phyloP scores from a whole-genome alignment of 1,284 basidiomycete genomes.

The Xanthoconium separans region DNA sequence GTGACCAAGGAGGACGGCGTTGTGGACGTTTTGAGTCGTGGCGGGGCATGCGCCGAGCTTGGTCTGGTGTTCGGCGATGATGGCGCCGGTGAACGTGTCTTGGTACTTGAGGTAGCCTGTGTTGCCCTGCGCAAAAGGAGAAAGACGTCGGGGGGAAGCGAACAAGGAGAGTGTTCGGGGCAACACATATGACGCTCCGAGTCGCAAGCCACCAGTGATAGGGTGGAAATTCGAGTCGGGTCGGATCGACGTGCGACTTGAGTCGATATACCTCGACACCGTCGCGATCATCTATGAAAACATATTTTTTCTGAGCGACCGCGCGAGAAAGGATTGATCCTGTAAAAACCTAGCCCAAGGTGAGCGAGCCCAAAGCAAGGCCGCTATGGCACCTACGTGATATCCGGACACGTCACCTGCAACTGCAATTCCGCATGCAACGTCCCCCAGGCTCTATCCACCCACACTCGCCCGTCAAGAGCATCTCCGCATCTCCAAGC shows the following conservation, averaged over 20 bases:
- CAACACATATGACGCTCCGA: slow-evolving; percentile 65
- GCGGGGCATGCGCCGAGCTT: slow-evolving; percentile 84
- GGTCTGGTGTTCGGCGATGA: slow-evolving; percentile 89
- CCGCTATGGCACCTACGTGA: slow-evolving; percentile 59
- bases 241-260: slow-evolving; percentile 87
- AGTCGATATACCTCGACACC: slow-evolving; percentile 92
- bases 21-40: slow-evolving; percentile 91
- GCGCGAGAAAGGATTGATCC: slow-evolving; percentile 89
- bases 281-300: slow-evolving; percentile 93
- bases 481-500: too few species aligned
- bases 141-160: not conserved
- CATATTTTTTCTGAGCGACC: slow-evolving; percentile 97
- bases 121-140: slow-evolving; percentile 59
- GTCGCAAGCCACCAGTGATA: slow-evolving; percentile 95
- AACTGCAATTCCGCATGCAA: slow-evolving; percentile 89
- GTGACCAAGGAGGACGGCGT: slow-evolving; percentile 93
- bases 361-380: not conserved
- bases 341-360: slow-evolving; percentile 73
- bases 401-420: slow-evolving; percentile 86
- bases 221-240: slow-evolving; percentile 88
- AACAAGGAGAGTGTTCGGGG: not conserved
- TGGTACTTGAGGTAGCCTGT: slow-evolving; percentile 94
- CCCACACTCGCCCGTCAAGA: too few species aligned
- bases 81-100: slow-evolving; percentile 91
- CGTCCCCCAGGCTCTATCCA: slow-evolving; percentile 44